phyloP scores from a whole-genome alignment of 371 early-diverging fungal species.

The Rhizomucor pusillus region DNA sequence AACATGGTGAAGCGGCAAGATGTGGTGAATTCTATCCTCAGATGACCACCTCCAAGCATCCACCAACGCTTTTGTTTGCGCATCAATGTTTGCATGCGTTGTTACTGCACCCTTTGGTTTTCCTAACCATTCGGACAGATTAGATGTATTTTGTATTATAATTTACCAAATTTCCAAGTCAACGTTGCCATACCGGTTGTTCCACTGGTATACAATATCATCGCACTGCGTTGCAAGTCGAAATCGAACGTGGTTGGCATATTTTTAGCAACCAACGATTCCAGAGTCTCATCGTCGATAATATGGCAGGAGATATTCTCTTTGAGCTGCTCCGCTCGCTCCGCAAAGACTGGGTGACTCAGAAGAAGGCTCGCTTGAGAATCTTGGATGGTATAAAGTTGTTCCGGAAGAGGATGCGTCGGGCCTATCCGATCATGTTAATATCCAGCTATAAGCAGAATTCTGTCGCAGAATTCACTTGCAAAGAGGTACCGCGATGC shows the following conservation, averaged over 20 bases:
- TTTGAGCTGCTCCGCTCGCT: slow-evolving; percentile 21
- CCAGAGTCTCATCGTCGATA: slow-evolving; percentile 1
- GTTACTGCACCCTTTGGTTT: slow-evolving; percentile 82
- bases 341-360: slow-evolving; percentile 38
- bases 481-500: slow-evolving; percentile 76
- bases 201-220: slow-evolving; percentile 84
- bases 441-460: background rate
- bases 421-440: slow-evolving; percentile 36
- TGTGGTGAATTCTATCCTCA: slow-evolving; percentile 71
- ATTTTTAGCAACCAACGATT: slow-evolving; percentile 4
- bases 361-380: slow-evolving; percentile 49
- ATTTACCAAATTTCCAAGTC: background rate
- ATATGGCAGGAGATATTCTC: background rate
- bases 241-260: slow-evolving; percentile 18
- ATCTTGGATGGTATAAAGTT: slow-evolving; percentile 62
- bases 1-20: slow-evolving; percentile 83
- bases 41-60: slow-evolving; percentile 74
- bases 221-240: slow-evolving; percentile 47
- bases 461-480: slow-evolving; percentile 9
- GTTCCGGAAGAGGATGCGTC: slow-evolving; percentile 65
- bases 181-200: slow-evolving; percentile 50
- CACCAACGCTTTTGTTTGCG: slow-evolving; percentile 62
- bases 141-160: too few species aligned
- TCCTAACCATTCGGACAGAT: slow-evolving; percentile 34
- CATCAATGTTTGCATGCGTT: slow-evolving; percentile 64